Percentiles rank a stretch among this genome's conserved stretches.
Evolutionary conservation across 768 basidiomycete species (phyloP).

Genomic region (Lentinula lateritia): DNA sequence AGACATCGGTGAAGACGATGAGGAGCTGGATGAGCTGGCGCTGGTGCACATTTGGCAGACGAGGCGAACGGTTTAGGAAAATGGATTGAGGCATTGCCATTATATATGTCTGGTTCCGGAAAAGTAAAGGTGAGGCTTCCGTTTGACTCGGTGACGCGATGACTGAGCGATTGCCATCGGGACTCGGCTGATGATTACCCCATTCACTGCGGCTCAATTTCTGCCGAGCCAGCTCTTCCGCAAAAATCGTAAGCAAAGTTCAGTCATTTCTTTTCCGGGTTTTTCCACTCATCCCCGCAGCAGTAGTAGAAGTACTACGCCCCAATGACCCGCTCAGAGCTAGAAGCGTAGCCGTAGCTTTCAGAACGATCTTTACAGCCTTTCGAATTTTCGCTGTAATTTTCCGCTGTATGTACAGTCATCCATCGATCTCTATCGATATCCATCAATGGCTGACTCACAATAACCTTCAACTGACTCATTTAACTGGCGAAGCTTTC

Average conservation of each 20-base stretch:
- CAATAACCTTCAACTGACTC: not conserved
- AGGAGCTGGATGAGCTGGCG: not conserved
- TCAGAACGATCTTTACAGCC: not conserved
- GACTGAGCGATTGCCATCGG: not conserved
- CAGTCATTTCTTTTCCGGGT: not conserved
- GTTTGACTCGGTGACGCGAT: not conserved
- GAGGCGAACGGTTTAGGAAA: not conserved
- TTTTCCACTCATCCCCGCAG: not conserved
- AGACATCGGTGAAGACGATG: slow-evolving; percentile 4
- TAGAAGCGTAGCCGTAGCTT: not conserved
- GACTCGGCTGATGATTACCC: not conserved
- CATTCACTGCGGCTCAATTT: not conserved
- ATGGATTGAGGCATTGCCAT: not conserved
- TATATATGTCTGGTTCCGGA: not conserved
- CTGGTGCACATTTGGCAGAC: not conserved
- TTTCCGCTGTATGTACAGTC: not conserved
- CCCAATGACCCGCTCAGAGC: no score
- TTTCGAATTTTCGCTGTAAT: not conserved
- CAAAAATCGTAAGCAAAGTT: not conserved
- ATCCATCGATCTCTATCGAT: not conserved
- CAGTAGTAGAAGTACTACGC: not conserved
- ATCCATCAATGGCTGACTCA: not conserved
- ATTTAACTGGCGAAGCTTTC: not conserved
- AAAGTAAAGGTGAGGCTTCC: not conserved
- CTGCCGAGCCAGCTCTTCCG: not conserved